Conservation (phyloP, 2,329 filamentous ascomycete species). For the Nothopassalora personata region DNA sequence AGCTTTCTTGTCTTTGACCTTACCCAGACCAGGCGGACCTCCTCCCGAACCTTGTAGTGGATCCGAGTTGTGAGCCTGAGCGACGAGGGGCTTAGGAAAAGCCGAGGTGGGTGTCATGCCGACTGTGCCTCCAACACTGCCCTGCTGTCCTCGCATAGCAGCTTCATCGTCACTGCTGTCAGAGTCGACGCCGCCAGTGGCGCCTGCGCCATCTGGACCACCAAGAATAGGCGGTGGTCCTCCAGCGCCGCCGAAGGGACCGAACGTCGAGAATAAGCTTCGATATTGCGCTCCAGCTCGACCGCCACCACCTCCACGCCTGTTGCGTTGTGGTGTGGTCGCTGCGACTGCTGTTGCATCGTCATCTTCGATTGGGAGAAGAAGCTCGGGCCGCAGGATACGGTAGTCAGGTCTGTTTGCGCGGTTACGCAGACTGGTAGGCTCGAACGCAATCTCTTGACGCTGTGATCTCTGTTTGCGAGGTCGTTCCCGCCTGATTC, state of each 20-base stretch:
- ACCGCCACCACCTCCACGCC: constrained; percentile 46
- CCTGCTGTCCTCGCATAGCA: constrained; percentile 51
- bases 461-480: constrained; percentile 26
- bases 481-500: constrained; percentile 33
- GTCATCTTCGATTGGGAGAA: constrained; percentile 69
- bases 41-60: constrained; percentile 52
- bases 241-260: constrained; percentile 84
- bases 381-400: constrained; percentile 69
- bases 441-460: constrained; percentile 34
- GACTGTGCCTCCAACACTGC: constrained; percentile 54
- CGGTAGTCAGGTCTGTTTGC: constrained; percentile 77
- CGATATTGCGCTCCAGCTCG: constrained; percentile 60
- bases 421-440: constrained; percentile 53
- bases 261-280: constrained; percentile 80
- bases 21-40: constrained; percentile 73
- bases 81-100: constrained; percentile 46
- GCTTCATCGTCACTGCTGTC: constrained; percentile 93
- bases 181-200: constrained; percentile 76
- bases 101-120: constrained; percentile 57
- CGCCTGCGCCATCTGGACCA: constrained; percentile 68
- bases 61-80: constrained; percentile 55
- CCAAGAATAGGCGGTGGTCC: constrained; percentile 66
- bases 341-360: constrained; percentile 60
- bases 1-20: constrained; percentile 86
- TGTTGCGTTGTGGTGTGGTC: constrained; percentile 56